Conservation (phyloP, 2,329 filamentous ascomycete genomes). For the Metarhizium album region DNA sequence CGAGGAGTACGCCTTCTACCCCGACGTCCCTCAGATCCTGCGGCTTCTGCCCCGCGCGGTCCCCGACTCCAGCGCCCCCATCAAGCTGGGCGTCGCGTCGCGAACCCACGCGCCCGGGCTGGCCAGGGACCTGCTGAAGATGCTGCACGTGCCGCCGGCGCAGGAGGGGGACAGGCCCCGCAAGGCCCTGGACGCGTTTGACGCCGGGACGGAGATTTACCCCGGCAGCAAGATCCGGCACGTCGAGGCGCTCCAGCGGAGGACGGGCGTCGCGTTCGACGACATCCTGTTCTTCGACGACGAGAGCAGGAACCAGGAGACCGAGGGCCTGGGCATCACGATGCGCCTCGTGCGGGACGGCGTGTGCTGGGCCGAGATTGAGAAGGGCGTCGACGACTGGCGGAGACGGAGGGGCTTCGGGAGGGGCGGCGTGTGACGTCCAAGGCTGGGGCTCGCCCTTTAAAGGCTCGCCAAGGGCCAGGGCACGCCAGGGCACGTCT, state of each 20-base stretch:
- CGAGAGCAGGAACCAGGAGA: constrained; percentile 76
- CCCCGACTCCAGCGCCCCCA: constrained; percentile 12
- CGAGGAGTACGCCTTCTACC: constrained; percentile 61
- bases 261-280: constrained; percentile 59
- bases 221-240: constrained; percentile 78
- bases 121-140: constrained; percentile 67
- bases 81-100: constrained; percentile 62
- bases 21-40: constrained; percentile 57
- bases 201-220: constrained; percentile 53
- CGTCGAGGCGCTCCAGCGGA: constrained; percentile 62
- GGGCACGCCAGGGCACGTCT: background rate
- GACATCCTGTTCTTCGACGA: constrained; percentile 98
- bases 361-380: constrained; percentile 64
- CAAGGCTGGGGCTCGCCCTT: background rate
- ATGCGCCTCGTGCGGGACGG: constrained; percentile 78
- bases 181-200: constrained; percentile 48
- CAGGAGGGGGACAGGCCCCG: constrained; percentile 22
- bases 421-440: background rate
- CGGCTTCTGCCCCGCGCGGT: constrained; percentile 34
- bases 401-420: constrained; percentile 52
- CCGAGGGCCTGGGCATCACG: constrained; percentile 65
- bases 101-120: constrained; percentile 72
- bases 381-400: constrained; percentile 73
- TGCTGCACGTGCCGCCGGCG: constrained; percentile 47
- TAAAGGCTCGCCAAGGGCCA: background rate